Evolutionary conservation across 2,329 filamentous ascomycete genomes (phyloP), one percentile per base, ranked within the genome.

Genomic region (Phialemonium atrogriseum): DNA sequence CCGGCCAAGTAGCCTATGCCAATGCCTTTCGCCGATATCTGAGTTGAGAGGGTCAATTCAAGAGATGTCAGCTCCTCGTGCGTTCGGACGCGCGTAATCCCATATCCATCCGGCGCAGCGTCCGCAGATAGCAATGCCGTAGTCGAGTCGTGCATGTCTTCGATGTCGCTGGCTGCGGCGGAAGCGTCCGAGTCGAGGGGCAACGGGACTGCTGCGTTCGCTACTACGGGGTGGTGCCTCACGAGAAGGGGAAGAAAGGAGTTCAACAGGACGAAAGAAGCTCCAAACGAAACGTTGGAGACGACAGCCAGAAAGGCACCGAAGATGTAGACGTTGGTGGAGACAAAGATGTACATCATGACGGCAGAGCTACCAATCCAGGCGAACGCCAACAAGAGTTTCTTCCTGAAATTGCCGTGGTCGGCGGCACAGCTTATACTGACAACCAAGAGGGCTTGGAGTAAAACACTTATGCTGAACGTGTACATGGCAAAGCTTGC

Each of bases 401-500:
- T 82, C 66, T 96, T 98, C 37, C 91, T 79, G 62, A 88, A 91
- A 45, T 75, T 81, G 40, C 91, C 91, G 58, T 96, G 89, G 55
- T 98, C 91, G 35, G 91, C 91, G 7, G 89, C 88, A 34, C 85
- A 91, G 50, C 87, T 94, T 68, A 98, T 94, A 50, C 87, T 94
- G 41, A 98, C 86, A 25, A 98, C 93, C 18, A 96, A 63, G 17
- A 96, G 59, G 2, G 88, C 84, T 55, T 98, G 91, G 9, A 95
- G 57, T 13, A 95, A 58, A 2, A 98, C 91, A 52, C 85, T 93
- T 49, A 93, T 66, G 36, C 87, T 94, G 58, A 98, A 98, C 2
- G 87, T 95, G 60, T 96, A 96, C 86, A 96, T 94, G 53, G 55
- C 89, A 56, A 96, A 95, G 56, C 84, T 93, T 21, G 89, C 88